Evolutionary conservation across 495 filamentous ascomycete species (phyloP).

Genomic region (Penicillium salamii): DNA sequence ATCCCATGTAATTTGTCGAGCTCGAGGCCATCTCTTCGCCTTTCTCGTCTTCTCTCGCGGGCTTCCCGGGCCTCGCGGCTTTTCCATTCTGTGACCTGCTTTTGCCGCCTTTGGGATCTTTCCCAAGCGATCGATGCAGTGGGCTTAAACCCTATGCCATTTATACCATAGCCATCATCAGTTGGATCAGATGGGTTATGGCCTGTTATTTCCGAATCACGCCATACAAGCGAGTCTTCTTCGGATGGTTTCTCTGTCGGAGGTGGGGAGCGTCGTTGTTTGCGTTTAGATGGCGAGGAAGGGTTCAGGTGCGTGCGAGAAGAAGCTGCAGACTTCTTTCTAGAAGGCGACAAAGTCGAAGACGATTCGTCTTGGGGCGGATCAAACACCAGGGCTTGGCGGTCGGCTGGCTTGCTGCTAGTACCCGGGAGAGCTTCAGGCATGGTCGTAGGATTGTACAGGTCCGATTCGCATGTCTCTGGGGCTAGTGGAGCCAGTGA

Average conservation of each 20-base stretch:
- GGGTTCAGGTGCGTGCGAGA: constrained; percentile 27
- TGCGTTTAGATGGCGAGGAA: constrained; percentile 28
- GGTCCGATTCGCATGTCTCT: constrained; percentile 9
- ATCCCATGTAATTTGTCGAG: constrained; percentile 30
- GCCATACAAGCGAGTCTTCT: constrained; percentile 67
- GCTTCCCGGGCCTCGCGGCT: constrained; percentile 82
- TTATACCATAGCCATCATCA: constrained; percentile 78
- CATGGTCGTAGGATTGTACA: constrained; percentile 14
- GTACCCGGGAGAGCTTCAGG: constrained; percentile 13
- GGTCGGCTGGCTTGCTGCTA: constrained; percentile 7
- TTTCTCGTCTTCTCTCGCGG: constrained; percentile 66
- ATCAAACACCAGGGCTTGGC: constrained; percentile 5
- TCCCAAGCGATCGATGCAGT: constrained; percentile 80
- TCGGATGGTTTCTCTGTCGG: constrained; percentile 35
- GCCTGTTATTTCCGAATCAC: constrained; percentile 79
- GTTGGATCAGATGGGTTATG: constrained; percentile 70
- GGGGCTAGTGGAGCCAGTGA: constrained; percentile 9
- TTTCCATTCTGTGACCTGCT: constrained; percentile 83
- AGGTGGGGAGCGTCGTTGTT: constrained; percentile 44
- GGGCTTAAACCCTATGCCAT: constrained; percentile 89
- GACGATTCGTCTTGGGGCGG: constrained; percentile 1
- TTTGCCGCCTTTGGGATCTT: constrained; percentile 67
- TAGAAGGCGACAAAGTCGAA: constrained; percentile 16
- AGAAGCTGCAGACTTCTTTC: constrained; percentile 14
- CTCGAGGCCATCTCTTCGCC: constrained; percentile 47